These are phyloP conservation scores for Viola odorata DNA, from an alignment of 345 rosid genomes.

Conservation along the genomic window DNA sequence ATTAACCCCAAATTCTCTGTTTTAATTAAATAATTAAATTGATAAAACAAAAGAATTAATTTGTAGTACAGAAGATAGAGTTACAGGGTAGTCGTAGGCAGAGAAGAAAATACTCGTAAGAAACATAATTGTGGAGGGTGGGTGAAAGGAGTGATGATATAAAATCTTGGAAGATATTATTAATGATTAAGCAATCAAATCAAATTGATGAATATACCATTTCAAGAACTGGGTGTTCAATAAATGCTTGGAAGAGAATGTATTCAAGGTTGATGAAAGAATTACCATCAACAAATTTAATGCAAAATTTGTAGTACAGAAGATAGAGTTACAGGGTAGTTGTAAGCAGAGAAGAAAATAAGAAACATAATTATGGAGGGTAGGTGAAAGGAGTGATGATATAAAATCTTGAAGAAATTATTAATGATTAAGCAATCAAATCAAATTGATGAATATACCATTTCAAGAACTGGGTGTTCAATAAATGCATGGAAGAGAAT, in stretches of 20 bases:
- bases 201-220: conserved; percentile 10
- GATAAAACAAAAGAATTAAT: no score
- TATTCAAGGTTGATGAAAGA: conserved; percentile 23
- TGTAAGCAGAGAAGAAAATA: no score
- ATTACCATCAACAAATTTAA: conserved; percentile 15
- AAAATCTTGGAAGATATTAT: not conserved
- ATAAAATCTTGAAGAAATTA: not conserved
- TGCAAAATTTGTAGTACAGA: conserved; percentile 8
- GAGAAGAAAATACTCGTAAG: conserved; percentile 2
- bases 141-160: conserved; percentile 13
- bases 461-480: conserved; percentile 35
- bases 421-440: conserved; percentile 36
- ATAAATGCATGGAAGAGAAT: conserved; percentile 54
- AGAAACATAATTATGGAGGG: conserved; percentile 8
- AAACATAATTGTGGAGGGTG: conserved; percentile 16
- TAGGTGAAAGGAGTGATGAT: conserved; percentile 16
- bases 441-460: conserved; percentile 10
- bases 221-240: conserved; percentile 36
- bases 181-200: conserved; percentile 36
- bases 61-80: no score
- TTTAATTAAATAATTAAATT: no score
- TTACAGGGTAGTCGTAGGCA: not conserved
- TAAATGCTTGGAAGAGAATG: conserved; percentile 54
- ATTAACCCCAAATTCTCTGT: no score
- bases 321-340: conserved; percentile 10